Conservation (phyloP, 495 filamentous ascomycete genomes). For the Thozetella sp. region DNA sequence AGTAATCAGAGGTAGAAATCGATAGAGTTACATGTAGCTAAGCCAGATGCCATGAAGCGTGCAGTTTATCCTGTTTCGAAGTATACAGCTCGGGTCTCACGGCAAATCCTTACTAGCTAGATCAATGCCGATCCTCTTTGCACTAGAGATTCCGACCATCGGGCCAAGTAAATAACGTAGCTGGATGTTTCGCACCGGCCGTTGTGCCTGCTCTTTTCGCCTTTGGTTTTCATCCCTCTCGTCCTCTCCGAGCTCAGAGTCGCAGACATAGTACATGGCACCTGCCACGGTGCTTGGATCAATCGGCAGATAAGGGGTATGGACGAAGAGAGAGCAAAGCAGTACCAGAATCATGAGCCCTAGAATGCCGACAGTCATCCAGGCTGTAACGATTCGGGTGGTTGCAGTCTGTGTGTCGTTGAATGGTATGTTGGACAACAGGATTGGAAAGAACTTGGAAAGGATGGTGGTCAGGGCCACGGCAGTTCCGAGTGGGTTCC, state of each 20-base stretch:
- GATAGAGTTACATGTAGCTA: no score
- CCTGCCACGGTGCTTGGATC: conserved; percentile 26
- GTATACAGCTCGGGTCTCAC: no score
- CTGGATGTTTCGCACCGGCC: no score
- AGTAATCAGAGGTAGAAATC: no score
- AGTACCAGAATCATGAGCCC: conserved; percentile 32
- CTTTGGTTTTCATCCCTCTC: neutral
- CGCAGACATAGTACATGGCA: conserved; percentile 30
- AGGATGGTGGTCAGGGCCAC: conserved; percentile 34
- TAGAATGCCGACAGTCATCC: conserved; percentile 33
- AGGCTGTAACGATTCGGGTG: conserved; percentile 28
- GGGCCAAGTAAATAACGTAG: no score
- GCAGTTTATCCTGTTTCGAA: no score
- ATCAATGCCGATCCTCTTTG: no score
- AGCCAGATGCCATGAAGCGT: no score
- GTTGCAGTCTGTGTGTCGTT: conserved; percentile 34
- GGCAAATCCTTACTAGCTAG: no score
- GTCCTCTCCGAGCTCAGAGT: conserved; percentile 15
- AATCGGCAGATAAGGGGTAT: conserved; percentile 26
- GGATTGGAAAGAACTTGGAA: conserved; percentile 8
- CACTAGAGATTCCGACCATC: no score
- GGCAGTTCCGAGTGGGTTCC: neutral
- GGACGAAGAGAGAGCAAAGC: conserved; percentile 21
- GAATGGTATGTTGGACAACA: conserved; percentile 3
- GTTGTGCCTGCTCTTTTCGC: neutral